phyloP scores from a whole-genome alignment of 345 rosid species.

The Lepidium sativum region DNA sequence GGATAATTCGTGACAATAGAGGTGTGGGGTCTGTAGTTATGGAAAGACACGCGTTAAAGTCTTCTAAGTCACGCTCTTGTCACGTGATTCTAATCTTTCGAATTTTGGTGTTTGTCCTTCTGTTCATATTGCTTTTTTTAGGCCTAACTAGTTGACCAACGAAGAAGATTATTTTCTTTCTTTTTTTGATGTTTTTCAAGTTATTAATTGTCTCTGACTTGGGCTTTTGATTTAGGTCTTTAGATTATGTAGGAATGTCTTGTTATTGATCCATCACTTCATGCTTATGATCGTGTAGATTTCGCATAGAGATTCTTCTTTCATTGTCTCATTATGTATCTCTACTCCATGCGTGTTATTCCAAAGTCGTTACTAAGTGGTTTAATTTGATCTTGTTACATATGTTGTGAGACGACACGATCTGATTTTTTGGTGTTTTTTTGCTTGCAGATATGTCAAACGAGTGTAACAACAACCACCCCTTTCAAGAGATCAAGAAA shows the following conservation, averaged over 20 bases:
- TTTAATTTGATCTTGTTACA: neutral
- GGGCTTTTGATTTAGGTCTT: neutral
- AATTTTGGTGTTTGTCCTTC: slow-evolving; percentile 2
- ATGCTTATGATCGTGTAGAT: neutral
- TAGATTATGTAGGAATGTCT: too few species aligned
- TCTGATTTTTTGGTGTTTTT: neutral
- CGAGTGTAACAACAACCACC: slow-evolving; percentile 25
- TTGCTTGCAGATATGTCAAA: slow-evolving; percentile 32
- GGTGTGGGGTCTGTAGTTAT: slow-evolving; percentile 6
- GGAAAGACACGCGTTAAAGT: slow-evolving; percentile 16
- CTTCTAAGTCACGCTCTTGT: slow-evolving; percentile 18
- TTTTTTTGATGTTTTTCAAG: neutral
- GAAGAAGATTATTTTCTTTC: neutral
- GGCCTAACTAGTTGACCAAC: slow-evolving; percentile 16
- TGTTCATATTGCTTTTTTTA: slow-evolving; percentile 12
- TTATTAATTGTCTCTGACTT: neutral
- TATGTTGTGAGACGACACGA: neutral
- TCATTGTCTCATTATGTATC: neutral
- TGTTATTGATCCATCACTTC: neutral
- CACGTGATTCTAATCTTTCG: slow-evolving; percentile 26
- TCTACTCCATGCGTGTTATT: neutral
- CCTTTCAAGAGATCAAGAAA: slow-evolving; percentile 52
- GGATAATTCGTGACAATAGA: slow-evolving; percentile 20
- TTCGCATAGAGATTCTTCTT: neutral
- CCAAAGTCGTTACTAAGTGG: neutral